Evolutionary conservation across 1,284 basidiomycete species (phyloP).

Genomic region (Puccinia polysora): DNA sequence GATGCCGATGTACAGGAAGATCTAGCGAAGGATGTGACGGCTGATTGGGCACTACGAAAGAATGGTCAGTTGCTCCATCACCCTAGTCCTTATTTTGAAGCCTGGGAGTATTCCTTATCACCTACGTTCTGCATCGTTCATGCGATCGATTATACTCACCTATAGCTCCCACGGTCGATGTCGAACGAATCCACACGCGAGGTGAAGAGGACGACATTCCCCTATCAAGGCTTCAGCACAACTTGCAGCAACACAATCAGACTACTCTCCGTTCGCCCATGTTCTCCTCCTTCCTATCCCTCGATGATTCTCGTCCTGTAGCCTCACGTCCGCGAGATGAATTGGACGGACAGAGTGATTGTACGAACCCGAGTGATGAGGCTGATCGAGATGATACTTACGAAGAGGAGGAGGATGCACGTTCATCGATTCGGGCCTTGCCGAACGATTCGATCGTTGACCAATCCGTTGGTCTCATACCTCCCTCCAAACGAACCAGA

Average conservation of each 20-base stretch:
- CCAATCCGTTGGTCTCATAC: slow-evolving; percentile 7
- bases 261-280: not conserved
- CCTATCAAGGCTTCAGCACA: slow-evolving; percentile 29
- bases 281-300: not conserved
- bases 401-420: not conserved
- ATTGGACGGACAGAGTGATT: slow-evolving; percentile 21
- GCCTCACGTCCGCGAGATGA: slow-evolving; percentile 12
- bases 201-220: slow-evolving; percentile 42
- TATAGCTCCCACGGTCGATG: not conserved
- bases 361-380: slow-evolving; percentile 43
- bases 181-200: not conserved
- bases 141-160: not conserved
- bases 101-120: no score
- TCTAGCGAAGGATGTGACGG: not conserved
- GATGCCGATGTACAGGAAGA: slow-evolving; percentile 16
- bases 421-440: not conserved
- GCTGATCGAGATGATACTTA: not conserved
- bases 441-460: not conserved
- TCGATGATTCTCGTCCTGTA: not conserved
- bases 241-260: not conserved
- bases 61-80: slow-evolving; percentile 2
- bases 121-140: no score
- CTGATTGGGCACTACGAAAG: not conserved
- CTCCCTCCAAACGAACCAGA: slow-evolving; percentile 2
- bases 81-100: no score